A percentile compares a stretch with the other conserved stretches of the same genome.
Conservation (phyloP, 805 yeast species). For the Kluyveromyces lactis region DNA sequence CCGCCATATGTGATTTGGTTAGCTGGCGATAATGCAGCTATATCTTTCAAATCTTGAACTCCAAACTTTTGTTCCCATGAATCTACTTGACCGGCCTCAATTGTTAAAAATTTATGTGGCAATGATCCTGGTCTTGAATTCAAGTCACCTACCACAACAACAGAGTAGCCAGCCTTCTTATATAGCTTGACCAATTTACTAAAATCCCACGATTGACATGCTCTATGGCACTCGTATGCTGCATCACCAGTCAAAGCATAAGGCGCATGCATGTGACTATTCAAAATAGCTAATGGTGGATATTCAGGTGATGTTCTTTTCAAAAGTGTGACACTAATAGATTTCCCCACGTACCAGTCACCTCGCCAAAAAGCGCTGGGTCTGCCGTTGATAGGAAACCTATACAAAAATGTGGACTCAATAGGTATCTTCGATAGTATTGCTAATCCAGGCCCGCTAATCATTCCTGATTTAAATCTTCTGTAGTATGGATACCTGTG, state of each 20-base stretch:
- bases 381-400: constrained; percentile 89
- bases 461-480: constrained; percentile 70
- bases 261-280: constrained; percentile 97
- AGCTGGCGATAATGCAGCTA: constrained; percentile 41
- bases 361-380: constrained; percentile 92
- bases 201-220: constrained; percentile 96
- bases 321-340: constrained; percentile 67
- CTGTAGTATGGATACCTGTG: constrained; percentile 54
- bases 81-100: constrained; percentile 62
- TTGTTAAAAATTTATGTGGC: constrained; percentile 66
- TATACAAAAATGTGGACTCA: constrained; percentile 62
- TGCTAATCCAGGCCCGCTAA: constrained; percentile 91
- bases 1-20: constrained; percentile 71
- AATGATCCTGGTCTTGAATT: constrained; percentile 83
- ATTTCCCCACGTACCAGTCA: constrained; percentile 95
- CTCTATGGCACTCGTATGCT: constrained; percentile 80
- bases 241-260: constrained; percentile 79
- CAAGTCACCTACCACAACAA: constrained; percentile 86
- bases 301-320: constrained; percentile 40
- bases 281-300: constrained; percentile 65
- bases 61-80: constrained; percentile 75
- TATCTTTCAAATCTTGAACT: constrained; percentile 31
- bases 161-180: constrained; percentile 69
- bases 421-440: constrained; percentile 80
- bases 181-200: constrained; percentile 56